Percentiles rank a stretch among this genome's conserved stretches.
Evolutionary conservation across 495 filamentous ascomycete species (phyloP).

Genomic region (Penicillium egyptiacum): DNA sequence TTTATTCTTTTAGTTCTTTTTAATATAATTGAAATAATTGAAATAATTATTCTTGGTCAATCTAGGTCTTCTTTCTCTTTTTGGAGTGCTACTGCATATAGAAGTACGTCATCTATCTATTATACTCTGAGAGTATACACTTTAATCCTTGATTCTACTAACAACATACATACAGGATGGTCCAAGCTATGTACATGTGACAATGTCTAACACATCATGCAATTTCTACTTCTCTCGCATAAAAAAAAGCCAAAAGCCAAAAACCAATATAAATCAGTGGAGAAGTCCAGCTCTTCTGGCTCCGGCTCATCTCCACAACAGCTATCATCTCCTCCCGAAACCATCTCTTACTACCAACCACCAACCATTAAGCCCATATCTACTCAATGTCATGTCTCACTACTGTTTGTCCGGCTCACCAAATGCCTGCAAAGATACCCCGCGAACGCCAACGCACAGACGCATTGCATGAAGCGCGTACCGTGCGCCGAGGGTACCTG

Average conservation of each 20-base stretch:
- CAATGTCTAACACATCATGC: background rate
- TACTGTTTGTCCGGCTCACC: background rate
- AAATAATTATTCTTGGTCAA: too few species aligned
- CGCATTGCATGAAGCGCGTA: conserved; percentile 1
- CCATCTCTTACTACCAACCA: background rate
- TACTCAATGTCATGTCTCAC: background rate
- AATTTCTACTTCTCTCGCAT: background rate
- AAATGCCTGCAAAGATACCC: conserved; percentile 3
- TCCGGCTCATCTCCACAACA: background rate
- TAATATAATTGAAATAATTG: too few species aligned
- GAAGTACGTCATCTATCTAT: background rate
- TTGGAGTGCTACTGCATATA: background rate
- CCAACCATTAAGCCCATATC: background rate
- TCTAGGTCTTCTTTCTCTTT: too few species aligned
- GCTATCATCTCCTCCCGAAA: background rate
- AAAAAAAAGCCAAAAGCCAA: too few species aligned
- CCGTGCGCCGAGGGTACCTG: background rate
- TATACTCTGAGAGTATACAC: too few species aligned
- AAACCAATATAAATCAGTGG: too few species aligned
- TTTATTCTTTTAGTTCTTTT: too few species aligned
- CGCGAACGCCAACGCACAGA: background rate
- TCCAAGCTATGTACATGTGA: background rate
- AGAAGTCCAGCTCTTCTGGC: too few species aligned
- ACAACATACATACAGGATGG: too few species aligned
- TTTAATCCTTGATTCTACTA: background rate